phyloP scores from a whole-genome alignment of 169 alveolate species.

The Eimeria maxima region DNA sequence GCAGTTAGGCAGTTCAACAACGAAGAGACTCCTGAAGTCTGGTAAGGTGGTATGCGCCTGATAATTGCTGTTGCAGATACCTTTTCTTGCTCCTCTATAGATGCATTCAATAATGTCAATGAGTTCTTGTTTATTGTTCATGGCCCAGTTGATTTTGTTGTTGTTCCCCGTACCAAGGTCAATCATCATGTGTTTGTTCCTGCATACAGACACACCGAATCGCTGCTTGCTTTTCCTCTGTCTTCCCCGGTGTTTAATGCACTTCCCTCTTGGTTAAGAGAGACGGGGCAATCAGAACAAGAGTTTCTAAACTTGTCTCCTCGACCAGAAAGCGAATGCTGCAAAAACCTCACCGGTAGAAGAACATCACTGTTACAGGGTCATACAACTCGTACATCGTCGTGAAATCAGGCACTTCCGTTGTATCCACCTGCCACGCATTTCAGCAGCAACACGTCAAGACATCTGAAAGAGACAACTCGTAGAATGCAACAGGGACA shows the following conservation, averaged over 20 bases:
- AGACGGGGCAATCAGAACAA: no score
- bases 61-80: slow-evolving; percentile 86
- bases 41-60: neutral
- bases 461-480: neutral
- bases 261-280: no score
- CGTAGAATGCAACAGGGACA: no score
- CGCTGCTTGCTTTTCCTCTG: no score
- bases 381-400: slow-evolving; percentile 99
- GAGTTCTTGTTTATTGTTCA: slow-evolving; percentile 98
- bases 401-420: slow-evolving; percentile 99
- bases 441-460: neutral
- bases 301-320: no score
- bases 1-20: neutral
- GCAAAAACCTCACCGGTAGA: slow-evolving; percentile 90
- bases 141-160: slow-evolving; percentile 99
- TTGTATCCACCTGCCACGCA: slow-evolving; percentile 94
- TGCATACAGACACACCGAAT: slow-evolving; percentile 94
- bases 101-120: slow-evolving; percentile 98
- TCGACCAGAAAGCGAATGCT: no score
- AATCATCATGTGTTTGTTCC: slow-evolving; percentile 99
- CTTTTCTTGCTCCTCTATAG: slow-evolving; percentile 99
- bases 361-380: slow-evolving; percentile 99
- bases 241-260: no score
- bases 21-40: neutral
- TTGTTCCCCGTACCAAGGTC: slow-evolving; percentile 99